Conservation (phyloP, 78 protist species). For the Fonticula alba region DNA sequence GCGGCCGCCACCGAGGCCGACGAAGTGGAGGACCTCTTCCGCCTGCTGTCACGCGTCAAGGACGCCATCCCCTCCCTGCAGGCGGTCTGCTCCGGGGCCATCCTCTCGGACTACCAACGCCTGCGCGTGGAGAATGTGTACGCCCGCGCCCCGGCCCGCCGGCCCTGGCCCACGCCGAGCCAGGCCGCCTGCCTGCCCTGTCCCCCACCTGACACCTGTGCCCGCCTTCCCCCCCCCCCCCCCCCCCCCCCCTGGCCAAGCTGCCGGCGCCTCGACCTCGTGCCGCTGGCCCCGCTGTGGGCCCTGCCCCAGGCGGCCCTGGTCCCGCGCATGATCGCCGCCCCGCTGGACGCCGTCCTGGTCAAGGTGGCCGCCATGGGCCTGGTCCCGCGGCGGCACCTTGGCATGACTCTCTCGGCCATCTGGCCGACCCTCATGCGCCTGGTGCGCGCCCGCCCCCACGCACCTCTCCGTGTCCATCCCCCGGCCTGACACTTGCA, state of each 20-base stretch:
- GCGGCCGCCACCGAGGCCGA: constrained; percentile 18
- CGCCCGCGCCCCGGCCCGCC: not conserved
- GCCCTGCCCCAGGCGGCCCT: constrained; percentile 44
- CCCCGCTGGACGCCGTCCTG: constrained; percentile 42
- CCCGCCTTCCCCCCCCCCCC: too few relatives aligned
- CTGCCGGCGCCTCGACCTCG: constrained; percentile 54
- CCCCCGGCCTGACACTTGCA: too few relatives aligned
- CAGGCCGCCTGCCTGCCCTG: too few relatives aligned
- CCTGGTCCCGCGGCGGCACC: constrained; percentile 27
- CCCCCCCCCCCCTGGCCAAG: not conserved
- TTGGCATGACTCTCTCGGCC: constrained; percentile 36
- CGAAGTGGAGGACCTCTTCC: constrained; percentile 74
- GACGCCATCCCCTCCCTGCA: constrained; percentile 26
- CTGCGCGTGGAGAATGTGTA: constrained; percentile 68
- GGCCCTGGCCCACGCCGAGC: too few relatives aligned
- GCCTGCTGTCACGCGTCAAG: constrained; percentile 25
- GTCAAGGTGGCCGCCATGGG: constrained; percentile 44
- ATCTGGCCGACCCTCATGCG: constrained; percentile 15
- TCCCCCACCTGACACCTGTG: too few relatives aligned
- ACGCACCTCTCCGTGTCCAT: too few relatives aligned
- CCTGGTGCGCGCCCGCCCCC: not conserved
- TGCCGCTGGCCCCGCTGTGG: constrained; percentile 68
- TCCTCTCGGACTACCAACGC: constrained; percentile 81
- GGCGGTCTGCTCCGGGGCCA: constrained; percentile 84
- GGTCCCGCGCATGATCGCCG: constrained; percentile 52